Conservation (phyloP, 352 stramenopile species). For the Sclerospora graminicola region DNA sequence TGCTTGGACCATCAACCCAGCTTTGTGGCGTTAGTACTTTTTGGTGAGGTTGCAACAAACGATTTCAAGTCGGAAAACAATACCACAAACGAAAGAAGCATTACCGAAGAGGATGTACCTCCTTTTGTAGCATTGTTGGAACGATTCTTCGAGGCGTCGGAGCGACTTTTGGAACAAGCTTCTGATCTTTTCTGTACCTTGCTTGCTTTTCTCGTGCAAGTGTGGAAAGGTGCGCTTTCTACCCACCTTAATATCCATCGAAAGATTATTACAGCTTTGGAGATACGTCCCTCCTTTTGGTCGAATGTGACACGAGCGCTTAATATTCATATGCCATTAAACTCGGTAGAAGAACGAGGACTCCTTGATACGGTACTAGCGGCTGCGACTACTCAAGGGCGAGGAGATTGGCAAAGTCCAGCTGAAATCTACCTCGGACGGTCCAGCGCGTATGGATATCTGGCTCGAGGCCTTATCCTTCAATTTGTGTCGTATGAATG, state of each 20-base stretch:
- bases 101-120: slow-evolving; percentile 10
- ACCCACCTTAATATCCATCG: slow-evolving; percentile 30
- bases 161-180: slow-evolving; percentile 41
- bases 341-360: slow-evolving; percentile 25
- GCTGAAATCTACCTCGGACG: slow-evolving; percentile 35
- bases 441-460: slow-evolving; percentile 45
- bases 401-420: slow-evolving; percentile 7
- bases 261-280: slow-evolving; percentile 35
- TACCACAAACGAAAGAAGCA: slow-evolving; percentile 10
- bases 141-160: slow-evolving; percentile 42
- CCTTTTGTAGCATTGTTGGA: slow-evolving; percentile 33
- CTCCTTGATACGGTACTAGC: slow-evolving; percentile 29
- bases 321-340: slow-evolving; percentile 45
- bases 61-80: slow-evolving; percentile 7
- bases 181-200: slow-evolving; percentile 51
- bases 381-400: slow-evolving; percentile 17
- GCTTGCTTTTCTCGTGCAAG: slow-evolving; percentile 40
- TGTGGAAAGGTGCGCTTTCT: slow-evolving; percentile 39
- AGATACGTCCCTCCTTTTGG: slow-evolving; percentile 37
- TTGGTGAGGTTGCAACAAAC: slow-evolving; percentile 17
- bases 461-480: slow-evolving; percentile 48
- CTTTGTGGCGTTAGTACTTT: slow-evolving; percentile 46
- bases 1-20: slow-evolving; percentile 49
- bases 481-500: slow-evolving; percentile 54
- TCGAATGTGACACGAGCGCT: slow-evolving; percentile 43